These are phyloP conservation scores for Albatrellus ellisii DNA, from an alignment of 768 basidiomycete genomes.

Conservation along the genomic window DNA sequence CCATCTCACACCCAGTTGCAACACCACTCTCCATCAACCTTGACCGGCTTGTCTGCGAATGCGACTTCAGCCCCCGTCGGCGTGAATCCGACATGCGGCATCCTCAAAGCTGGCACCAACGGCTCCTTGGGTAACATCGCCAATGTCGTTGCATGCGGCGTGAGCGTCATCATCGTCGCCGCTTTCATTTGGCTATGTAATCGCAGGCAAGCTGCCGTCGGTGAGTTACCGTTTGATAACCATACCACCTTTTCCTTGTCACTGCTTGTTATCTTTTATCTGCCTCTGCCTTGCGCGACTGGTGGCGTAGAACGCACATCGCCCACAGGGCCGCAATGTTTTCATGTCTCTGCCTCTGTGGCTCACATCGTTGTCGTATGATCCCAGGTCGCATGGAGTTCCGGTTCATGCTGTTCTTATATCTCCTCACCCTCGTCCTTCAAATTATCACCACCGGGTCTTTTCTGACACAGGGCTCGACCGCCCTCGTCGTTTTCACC, in stretches of 20 bases:
- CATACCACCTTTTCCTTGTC: no score
- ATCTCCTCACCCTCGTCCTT: conserved; percentile 60
- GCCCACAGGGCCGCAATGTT: neutral
- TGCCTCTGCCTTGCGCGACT: neutral
- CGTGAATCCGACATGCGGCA: conserved; percentile 71
- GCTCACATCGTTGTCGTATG: neutral
- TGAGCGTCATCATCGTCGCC: conserved; percentile 50
- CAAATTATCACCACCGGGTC: conserved; percentile 76
- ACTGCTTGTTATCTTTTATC: neutral
- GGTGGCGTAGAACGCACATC: neutral
- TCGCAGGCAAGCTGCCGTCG: conserved; percentile 80
- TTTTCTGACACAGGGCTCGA: conserved; percentile 66
- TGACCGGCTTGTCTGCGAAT: conserved; percentile 30
- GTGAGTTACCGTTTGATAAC: conserved; percentile 20
- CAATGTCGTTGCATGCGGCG: conserved; percentile 70
- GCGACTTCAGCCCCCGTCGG: conserved; percentile 60
- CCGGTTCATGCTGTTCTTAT: conserved; percentile 47
- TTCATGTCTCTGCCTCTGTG: neutral
- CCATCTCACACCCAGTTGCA: conserved; percentile 18
- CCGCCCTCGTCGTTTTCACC: conserved; percentile 51
- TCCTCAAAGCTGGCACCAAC: conserved; percentile 42
- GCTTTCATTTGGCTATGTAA: conserved; percentile 43
- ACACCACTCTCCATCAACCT: conserved; percentile 19
- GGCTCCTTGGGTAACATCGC: conserved; percentile 73
- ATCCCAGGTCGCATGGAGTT: conserved; percentile 55